phyloP scores from a whole-genome alignment of 768 basidiomycete species.

The Pholiota molesta region DNA sequence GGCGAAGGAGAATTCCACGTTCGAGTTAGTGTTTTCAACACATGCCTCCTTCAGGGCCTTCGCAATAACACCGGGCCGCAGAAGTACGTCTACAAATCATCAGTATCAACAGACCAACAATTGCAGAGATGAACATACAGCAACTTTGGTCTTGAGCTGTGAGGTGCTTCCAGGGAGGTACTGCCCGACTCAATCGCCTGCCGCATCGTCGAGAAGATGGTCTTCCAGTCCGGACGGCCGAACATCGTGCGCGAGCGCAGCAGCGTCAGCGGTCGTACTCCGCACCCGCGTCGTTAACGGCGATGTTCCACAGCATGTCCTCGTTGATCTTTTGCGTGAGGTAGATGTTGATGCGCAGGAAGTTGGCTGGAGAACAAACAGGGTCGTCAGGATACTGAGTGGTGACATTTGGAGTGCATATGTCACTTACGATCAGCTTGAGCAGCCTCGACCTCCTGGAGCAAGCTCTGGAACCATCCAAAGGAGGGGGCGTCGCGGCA shows the following conservation, averaged over 20 bases:
- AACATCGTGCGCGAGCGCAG: constrained; percentile 89
- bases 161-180: constrained; percentile 81
- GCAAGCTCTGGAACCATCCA: constrained; percentile 92
- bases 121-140: constrained; percentile 49
- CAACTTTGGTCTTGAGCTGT: constrained; percentile 83
- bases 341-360: constrained; percentile 91
- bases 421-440: constrained; percentile 80
- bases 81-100: constrained; percentile 71
- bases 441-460: constrained; percentile 86
- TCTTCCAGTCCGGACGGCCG: constrained; percentile 89
- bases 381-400: constrained; percentile 9
- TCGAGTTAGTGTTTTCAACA: constrained; percentile 50
- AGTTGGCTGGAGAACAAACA: constrained; percentile 62
- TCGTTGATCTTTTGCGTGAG: constrained; percentile 84
- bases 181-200: constrained; percentile 81
- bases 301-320: constrained; percentile 92
- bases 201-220: constrained; percentile 75
- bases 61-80: constrained; percentile 82
- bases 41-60: constrained; percentile 78
- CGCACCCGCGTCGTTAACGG: constrained; percentile 83
- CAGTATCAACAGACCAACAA: constrained; percentile 1
- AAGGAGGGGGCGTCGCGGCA: constrained; percentile 96
- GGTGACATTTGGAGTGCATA: not conserved
- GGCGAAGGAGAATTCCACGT: constrained; percentile 77
- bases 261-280: constrained; percentile 87